Evolutionary conservation across 306 rosid species (phyloP).

Genomic region (Cucumis hystrix): DNA sequence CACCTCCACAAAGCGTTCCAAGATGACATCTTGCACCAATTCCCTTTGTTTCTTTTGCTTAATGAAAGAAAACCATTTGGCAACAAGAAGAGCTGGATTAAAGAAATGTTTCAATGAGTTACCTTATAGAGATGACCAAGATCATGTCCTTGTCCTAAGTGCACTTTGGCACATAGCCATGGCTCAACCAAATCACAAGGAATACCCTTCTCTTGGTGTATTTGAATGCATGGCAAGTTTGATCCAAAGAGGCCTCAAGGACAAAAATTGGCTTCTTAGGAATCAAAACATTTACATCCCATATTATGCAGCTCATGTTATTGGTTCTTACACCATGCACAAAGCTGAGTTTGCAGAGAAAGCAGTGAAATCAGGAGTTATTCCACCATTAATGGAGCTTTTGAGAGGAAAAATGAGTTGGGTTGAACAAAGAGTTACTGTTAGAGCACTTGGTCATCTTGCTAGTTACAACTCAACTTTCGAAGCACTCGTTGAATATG

Average conservation of each 20-base stretch:
- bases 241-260: conserved; percentile 29
- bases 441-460: conserved; percentile 66
- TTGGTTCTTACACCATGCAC: conserved; percentile 79
- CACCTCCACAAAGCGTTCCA: not conserved
- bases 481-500: conserved; percentile 24
- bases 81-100: conserved; percentile 22
- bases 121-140: conserved; percentile 27
- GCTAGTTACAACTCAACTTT: conserved; percentile 57
- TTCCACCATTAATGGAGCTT: conserved; percentile 52
- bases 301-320: conserved; percentile 73
- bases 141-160: conserved; percentile 40
- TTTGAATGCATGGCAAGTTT: conserved; percentile 65
- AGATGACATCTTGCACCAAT: conserved; percentile 7
- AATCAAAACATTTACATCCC: conserved; percentile 67
- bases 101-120: conserved; percentile 31
- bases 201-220: conserved; percentile 63
- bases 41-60: conserved; percentile 61
- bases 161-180: conserved; percentile 58
- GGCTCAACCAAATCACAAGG: conserved; percentile 56
- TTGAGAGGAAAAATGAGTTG: conserved; percentile 47
- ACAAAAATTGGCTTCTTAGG: conserved; percentile 36
- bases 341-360: conserved; percentile 40
- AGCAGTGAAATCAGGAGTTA: conserved; percentile 53
- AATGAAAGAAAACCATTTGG: conserved; percentile 37
- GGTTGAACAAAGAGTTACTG: conserved; percentile 72